These are phyloP conservation scores for Zhuliangozyma blackwelliae DNA, from an alignment of 1,139 yeast genomes.

Conservation along the genomic window DNA sequence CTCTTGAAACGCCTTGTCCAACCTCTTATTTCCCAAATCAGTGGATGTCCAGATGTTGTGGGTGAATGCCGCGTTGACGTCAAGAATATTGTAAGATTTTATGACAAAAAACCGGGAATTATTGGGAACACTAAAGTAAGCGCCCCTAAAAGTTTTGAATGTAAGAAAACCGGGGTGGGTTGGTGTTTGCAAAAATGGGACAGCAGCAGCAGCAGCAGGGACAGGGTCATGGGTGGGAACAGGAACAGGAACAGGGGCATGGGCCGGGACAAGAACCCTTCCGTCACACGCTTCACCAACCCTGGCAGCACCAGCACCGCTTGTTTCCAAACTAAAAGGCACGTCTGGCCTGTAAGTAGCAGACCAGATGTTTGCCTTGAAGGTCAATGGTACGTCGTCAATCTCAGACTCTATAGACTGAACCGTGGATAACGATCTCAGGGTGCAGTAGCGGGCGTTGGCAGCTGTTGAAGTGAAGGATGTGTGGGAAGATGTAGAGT, in stretches of 20 bases:
- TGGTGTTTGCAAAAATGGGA: too few relatives aligned
- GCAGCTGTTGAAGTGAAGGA: constrained; percentile 1
- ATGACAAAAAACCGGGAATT: constrained; percentile 49
- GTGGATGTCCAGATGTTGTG: constrained; percentile 60
- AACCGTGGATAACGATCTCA: constrained; percentile 18
- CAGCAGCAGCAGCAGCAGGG: background rate
- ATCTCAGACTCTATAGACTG: constrained; percentile 15
- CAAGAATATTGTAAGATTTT: constrained; percentile 47
- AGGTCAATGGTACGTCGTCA: constrained; percentile 11
- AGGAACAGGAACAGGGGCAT: background rate
- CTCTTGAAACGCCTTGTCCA: constrained; percentile 27
- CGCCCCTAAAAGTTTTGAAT: constrained; percentile 22
- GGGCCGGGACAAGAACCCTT: too few relatives aligned
- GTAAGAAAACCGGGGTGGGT: constrained; percentile 9
- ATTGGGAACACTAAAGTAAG: constrained; percentile 12
- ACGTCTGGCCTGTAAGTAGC: constrained; percentile 6
- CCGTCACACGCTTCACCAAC: too few relatives aligned
- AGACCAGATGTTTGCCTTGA: constrained; percentile 23
- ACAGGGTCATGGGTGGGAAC: background rate
- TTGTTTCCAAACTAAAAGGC: background rate
- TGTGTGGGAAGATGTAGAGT: too few relatives aligned
- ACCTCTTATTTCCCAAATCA: constrained; percentile 49
- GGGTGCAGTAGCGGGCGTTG: constrained; percentile 10
- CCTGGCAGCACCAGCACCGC: background rate
- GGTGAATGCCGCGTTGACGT: constrained; percentile 46